Evolutionary conservation across 176 grass and related monocot species (phyloP), one percentile per base, ranked within the genome.

Genomic region (Eleusine indica): DNA sequence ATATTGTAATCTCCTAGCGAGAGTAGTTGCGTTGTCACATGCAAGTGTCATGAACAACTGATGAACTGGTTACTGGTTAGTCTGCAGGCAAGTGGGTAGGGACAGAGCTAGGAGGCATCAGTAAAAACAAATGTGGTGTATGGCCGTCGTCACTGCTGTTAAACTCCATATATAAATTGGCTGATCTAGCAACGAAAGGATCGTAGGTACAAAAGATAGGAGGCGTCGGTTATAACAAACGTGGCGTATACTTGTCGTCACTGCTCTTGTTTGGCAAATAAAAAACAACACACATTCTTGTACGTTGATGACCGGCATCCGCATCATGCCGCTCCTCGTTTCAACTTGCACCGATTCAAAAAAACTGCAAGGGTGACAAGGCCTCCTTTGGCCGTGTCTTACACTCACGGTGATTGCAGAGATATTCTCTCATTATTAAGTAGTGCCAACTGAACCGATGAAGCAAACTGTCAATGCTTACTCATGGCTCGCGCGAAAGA

Each of bases 221-320:
- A 68, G 19, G 21, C 62, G 22, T 17, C 44, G 44, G 63, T 37
- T 38, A 73, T 10, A 65, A 81, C 65, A 56, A 14, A 13, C 8
- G 66, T 77, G 39, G 73, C 72, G 57, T 77, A 57, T 38, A 65
- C 66, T 35, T 66, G 57, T 71, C 57, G 78, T 89, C 78, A 86
- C 72, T 21, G 69, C 51, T n/a, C 42, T 62, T 52, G 52, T 10
- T 58, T 85, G 35, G 21, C 60, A 28, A 3, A 41, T 10, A 32
- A 15, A 71, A 71, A 85, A 80, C 78, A 77, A n/a, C 37, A 12
- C 79, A 82, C 74, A 73, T 73, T 82, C 82, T 38, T 7, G 64
- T 12, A 37, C 66, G 18, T 72, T 4, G 61, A 49, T 49, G 77
- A 37, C 39, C 82, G 40, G 58, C 87, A 40, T 76, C 77, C 30